Evolutionary conservation across 306 rosid genomes (phyloP), one percentile per base, ranked within the genome.

Genomic region (Astragalus glycyphyllos): DNA sequence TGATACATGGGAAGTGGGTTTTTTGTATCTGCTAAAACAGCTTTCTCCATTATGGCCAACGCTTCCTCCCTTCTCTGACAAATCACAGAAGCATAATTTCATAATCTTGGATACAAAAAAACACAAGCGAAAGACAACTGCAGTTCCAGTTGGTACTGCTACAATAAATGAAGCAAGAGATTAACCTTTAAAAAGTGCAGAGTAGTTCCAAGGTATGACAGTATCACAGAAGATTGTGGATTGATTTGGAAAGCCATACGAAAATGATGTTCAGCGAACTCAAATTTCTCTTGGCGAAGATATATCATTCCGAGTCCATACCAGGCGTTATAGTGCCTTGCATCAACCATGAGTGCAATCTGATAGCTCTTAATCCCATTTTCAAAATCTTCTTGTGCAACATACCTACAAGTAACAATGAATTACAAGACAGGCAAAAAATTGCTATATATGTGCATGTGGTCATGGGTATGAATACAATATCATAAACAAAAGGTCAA

Each of bases 1-100:
- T 95, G 97, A 81, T 91, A 95, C 92, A 87, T 91, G 31, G 99
- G 97, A 76, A 95, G 90, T 58, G 97, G 96, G 69, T 90, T 95
- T 86, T 89, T 91, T 85, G 79, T 85, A 81, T 95, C 99, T 10
- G 96, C 96, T 72, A 77, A 68, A 60, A 95, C 87, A 61, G 99
- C 99, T 60, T 73, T 87, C 85, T 91, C 99, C 99, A 95, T 86
- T 77, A 91, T 84, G 57, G 42, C 75, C 79, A 95, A 80, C 1
- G 90, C 99, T 80, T 91, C 99, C 11, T 84, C 88, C 42, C 73
- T 89, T 83, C 88, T 89, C 99, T 95, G 91, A 53, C 65, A 77
- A 48, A 68, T 44, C 60, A 73, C 23, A 42, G 23, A 75, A 77
- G 53, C 68, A 81, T 10, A 74, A 31, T 50, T 71, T 63, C 76